Evolutionary conservation across 1,284 basidiomycete species (phyloP), one percentile per base, ranked within the genome.

Genomic region (Tylopilus sp.): DNA sequence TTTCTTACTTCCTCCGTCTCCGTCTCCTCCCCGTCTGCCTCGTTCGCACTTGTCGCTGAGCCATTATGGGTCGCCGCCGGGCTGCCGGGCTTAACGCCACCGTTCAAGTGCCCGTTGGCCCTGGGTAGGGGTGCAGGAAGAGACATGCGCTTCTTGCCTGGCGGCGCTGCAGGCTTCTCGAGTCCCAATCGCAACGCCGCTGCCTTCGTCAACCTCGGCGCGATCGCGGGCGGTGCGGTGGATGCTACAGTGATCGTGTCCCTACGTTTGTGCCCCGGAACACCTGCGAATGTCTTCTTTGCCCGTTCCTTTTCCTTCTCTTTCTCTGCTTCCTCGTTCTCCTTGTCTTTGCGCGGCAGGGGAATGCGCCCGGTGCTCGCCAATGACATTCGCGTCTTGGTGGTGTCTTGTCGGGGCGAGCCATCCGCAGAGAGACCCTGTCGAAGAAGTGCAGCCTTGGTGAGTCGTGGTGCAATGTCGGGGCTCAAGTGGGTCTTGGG

Each of bases 381-480:
- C n/a, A 70, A 39, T 15, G 78, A 77, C 75, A 79, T 79, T 47
- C 77, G 73, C 0, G 76, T 70, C 59, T 61, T 77, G 52, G n/a
- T 32, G 32, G n/a, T 32, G 32, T 72, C 66, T 1, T 24, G 0
- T 26, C 70, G 70, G 13, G 84, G 68, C 2, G 79, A 64, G 33
- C 75, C 74, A 49, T 82, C 78, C 4, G 78, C 65, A 1, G 78
- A 72, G 41, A 85, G 68, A 10, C 91, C 91, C 2, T 87, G 87
- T 49, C 95, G 88, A 7, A 96, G 84, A 6, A 91, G 89, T 0
- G 95, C 93, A 0, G 93, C 89, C 62, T 89, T 89, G 12, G 92
- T 91, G 64, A 89, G 90, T 49, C 95, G 90, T 0, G 95, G 95
- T 32, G 89, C 83, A 66, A 94, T 94, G 68, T 89, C 86, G 0